Evolutionary conservation across 176 grass and related monocot species (phyloP), one percentile per base, ranked within the genome.

Genomic region (Triticum monococcum): DNA sequence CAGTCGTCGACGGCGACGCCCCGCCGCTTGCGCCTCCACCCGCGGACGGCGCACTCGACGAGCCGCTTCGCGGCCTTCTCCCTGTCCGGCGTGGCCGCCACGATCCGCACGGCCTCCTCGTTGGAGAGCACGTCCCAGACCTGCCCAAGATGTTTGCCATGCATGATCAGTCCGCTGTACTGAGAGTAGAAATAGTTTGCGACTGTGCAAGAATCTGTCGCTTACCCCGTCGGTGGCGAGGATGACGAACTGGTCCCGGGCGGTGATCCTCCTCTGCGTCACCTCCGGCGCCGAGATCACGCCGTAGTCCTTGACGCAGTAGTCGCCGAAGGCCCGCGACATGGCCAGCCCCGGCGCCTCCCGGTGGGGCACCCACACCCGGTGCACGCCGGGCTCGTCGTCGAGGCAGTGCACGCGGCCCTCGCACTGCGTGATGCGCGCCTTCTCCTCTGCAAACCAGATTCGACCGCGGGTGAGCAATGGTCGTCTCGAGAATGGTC

Each of bases 51-150:
- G 72, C 90, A 93, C 80, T 97, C 91, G 52, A 97, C 94, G 8
- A 99, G 89, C 38, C 94, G 85, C 80, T 97, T 94, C 20, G 92
- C 94, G 8, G 97, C 88, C 60, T 94, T 99, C 16, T 79, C 74
- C 77, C 77, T 76, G 68, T 93, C 92, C 61, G 85, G 41, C 28
- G 89, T 84, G 8, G 61, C 78, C 5, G 97, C 90, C 73, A 99
- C 97, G 73, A 99, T 93, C 83, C 86, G 85, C 76, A 99, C 91
- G 14, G 97, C 97, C 84, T 97, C 97, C 75, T 97, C 84, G 88
- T 95, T 99, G 10, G 97, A 97, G 67, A 99, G 68, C 62, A 97
- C 97, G 63, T 99, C 97, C 97, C 97, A 99, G 6, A 99, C 90
- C 95, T 97, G 69, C 37, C 59, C 0, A 59, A 28, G 7, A 64